These are phyloP conservation scores for Scedosporium boydii DNA, from an alignment of 2,329 filamentous ascomycete genomes.

Conservation along the genomic window DNA sequence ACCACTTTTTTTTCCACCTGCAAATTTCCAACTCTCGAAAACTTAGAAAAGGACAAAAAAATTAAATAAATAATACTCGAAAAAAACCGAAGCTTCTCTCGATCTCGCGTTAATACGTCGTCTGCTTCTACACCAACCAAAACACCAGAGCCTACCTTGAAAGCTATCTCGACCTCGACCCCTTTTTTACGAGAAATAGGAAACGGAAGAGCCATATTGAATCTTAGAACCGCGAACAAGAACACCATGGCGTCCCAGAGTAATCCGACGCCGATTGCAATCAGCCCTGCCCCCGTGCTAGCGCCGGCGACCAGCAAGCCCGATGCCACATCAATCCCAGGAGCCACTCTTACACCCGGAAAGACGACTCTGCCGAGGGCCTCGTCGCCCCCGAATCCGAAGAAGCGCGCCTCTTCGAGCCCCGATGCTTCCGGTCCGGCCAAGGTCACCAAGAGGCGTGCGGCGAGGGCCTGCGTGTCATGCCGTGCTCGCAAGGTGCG, in stretches of 20 bases:
- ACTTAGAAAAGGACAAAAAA: neutral
- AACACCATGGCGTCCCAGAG: slow-evolving; percentile 1
- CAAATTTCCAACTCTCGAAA: neutral
- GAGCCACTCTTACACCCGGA: neutral
- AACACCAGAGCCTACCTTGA: neutral
- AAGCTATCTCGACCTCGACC: neutral
- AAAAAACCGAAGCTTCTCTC: neutral
- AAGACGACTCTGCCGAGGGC: neutral
- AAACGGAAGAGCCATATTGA: neutral
- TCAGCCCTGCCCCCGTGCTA: slow-evolving; percentile 2
- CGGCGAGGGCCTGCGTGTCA: slow-evolving; percentile 84
- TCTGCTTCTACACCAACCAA: neutral
- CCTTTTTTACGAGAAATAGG: neutral
- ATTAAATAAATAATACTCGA: neutral
- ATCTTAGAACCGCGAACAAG: neutral
- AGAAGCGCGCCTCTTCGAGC: slow-evolving; percentile 22
- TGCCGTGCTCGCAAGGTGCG: slow-evolving; percentile 85
- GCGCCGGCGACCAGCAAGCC: slow-evolving; percentile 3
- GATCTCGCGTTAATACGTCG: no score
- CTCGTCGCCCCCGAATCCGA: slow-evolving; percentile 1
- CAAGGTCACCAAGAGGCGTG: slow-evolving; percentile 64
- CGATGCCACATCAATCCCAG: neutral
- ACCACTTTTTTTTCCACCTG: neutral
- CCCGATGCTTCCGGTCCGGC: slow-evolving; percentile 22
- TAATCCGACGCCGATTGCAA: slow-evolving; percentile 2